Evolutionary conservation across 352 stramenopile genomes (phyloP).

Genomic region (Globisporangium solare): DNA sequence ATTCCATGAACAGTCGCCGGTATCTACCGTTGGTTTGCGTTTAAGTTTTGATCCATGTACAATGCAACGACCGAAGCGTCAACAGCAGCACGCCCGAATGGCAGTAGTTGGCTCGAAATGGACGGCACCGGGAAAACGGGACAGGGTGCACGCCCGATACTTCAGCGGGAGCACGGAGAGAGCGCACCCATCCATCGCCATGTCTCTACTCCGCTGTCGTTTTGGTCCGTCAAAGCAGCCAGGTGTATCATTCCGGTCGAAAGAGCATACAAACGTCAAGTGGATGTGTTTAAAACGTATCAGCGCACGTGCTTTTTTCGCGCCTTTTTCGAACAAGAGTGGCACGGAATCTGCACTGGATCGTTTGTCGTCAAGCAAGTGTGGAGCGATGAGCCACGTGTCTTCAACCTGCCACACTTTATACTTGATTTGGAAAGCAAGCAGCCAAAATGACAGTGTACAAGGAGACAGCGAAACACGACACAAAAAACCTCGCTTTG

Average conservation of each 20-base stretch:
- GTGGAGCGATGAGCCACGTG: too few relatives aligned
- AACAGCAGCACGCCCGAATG: not conserved
- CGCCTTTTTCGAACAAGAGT: not conserved
- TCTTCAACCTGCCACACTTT: too few relatives aligned
- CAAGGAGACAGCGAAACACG: constrained; percentile 7
- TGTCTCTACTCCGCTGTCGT: constrained; percentile 4
- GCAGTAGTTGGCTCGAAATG: not conserved
- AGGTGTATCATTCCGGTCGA: too few relatives aligned
- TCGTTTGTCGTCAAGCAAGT: constrained; percentile 3
- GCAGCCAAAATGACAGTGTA: not conserved
- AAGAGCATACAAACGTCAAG: not conserved
- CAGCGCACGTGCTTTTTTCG: not conserved
- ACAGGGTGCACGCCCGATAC: not conserved
- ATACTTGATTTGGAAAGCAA: not conserved
- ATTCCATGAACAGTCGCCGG: constrained; percentile 10
- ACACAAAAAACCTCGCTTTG: not conserved
- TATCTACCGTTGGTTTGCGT: not conserved
- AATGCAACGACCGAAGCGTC: constrained; percentile 10
- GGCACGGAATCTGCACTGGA: constrained; percentile 2
- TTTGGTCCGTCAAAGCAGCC: too few relatives aligned
- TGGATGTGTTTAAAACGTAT: not conserved
- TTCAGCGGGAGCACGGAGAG: not conserved
- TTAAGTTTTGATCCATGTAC: not conserved
- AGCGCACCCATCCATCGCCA: constrained; percentile 8
- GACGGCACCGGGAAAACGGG: not conserved